Base-by-base conservation (phyloP, 257 asterid species). In the Solanum ahanhuiri region DNA sequence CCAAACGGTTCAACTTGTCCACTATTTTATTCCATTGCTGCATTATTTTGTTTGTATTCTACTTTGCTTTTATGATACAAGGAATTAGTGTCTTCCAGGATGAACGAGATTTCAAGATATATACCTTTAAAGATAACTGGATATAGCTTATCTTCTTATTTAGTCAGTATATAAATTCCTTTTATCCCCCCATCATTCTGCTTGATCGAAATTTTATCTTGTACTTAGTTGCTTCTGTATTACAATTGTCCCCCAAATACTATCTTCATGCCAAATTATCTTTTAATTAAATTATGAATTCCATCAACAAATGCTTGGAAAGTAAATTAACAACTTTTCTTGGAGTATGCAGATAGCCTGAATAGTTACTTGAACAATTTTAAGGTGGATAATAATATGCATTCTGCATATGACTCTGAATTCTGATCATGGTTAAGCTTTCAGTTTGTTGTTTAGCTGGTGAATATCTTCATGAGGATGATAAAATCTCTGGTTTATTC, bases 81-180 rank as follows among this genome's bases (percentile, higher is more conserved):
- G 20, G 98, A 95, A 83, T 90, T 93, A 51, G 91, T 96, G 98
- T 95, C 85, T 90, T 93, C 87, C 90, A 87, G 86, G 96, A 90
- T 89, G 90, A 90, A 70, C 23, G 30, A 43, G 23, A 77, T 25
- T 15, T 4, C 54, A 73, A 76, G 37, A 14, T 23, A n/a, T n/a
- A n/a, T n/a, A 77, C 83, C 23, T 23, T 20, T 57, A 57, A 57
- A 57, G 64, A 57, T 57, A 20, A 57, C 11, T 57, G 23, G 82
- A 75, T n/a, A 23, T 41, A 39, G 23, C 10, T 41, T 39, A 23
- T 41, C 83, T n/a, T 76, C 31, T 76, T 76, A 39, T 39, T 39
- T 76, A 12, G 58, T 23, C n/a, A 41, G 35, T 76, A 7, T 2
- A 41, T 23, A 23, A 39, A 54, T 76, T n/a, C 17, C 15, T 41